phyloP scores from a whole-genome alignment of 2,329 filamentous ascomycete genomes.

The Fusarium lyarnte region DNA sequence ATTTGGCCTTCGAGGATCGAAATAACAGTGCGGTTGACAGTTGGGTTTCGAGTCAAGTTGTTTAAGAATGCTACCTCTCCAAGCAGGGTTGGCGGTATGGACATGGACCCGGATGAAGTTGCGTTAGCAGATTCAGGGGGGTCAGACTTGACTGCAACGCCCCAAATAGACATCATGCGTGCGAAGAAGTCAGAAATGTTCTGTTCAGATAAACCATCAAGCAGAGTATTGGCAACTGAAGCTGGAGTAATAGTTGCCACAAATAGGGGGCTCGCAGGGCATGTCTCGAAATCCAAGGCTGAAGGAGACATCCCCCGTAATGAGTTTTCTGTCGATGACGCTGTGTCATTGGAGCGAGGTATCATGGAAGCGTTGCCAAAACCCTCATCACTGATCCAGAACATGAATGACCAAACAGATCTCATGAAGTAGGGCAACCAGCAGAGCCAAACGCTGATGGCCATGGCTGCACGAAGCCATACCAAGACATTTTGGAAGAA shows the following conservation, averaged over 20 bases:
- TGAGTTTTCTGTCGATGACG: constrained; percentile 12
- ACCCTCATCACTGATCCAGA: constrained; percentile 90
- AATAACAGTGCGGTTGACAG: constrained; percentile 81
- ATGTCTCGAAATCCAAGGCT: constrained; percentile 44
- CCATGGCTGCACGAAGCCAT: constrained; percentile 81
- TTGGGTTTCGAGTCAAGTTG: constrained; percentile 73
- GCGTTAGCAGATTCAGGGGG: constrained; percentile 24
- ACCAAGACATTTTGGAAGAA: constrained; percentile 75
- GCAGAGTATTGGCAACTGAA: constrained; percentile 45
- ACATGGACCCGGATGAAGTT: constrained; percentile 16
- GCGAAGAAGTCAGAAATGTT: constrained; percentile 48
- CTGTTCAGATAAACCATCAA: constrained; percentile 44
- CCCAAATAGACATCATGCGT: constrained; percentile 45
- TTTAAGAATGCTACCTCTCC: constrained; percentile 66
- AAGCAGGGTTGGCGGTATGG: constrained; percentile 53
- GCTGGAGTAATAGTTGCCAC: constrained; percentile 46
- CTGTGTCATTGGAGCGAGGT: constrained; percentile 39
- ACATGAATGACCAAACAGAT: constrained; percentile 90
- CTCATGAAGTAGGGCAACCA: constrained; percentile 92
- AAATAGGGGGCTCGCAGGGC: constrained; percentile 50
- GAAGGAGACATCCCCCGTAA: constrained; percentile 46
- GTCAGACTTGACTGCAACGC: constrained; percentile 39
- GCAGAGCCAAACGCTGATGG: constrained; percentile 87
- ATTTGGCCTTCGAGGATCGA: constrained; percentile 91
- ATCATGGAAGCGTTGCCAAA: constrained; percentile 52